Percentiles rank a stretch among this genome's conserved stretches.
Conservation (phyloP, 192 early-diverging fungal genomes). For the Polychytrium aggregatum region DNA sequence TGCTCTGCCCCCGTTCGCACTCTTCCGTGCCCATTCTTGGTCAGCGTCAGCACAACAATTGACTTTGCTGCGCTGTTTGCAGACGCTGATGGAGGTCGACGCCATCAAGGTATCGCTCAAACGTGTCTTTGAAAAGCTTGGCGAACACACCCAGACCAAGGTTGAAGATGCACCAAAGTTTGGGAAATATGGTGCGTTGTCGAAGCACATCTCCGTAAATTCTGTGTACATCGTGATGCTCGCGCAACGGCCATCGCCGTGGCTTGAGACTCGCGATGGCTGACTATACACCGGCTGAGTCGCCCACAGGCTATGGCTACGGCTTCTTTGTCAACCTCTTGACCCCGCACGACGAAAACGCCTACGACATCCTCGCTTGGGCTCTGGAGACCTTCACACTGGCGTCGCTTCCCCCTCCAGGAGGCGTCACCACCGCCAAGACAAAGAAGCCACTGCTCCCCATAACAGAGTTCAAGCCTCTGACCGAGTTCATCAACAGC, state of each 20-base stretch:
- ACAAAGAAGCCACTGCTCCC: slow-evolving; percentile 13
- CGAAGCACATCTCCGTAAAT: too few relatives aligned
- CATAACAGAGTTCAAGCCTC: slow-evolving; percentile 12
- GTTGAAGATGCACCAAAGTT: too few relatives aligned
- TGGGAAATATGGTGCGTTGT: too few relatives aligned
- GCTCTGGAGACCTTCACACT: slow-evolving; percentile 29
- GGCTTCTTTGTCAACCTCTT: slow-evolving; percentile 34
- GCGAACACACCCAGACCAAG: slow-evolving; percentile 2
- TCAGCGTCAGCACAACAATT: too few relatives aligned
- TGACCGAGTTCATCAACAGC: slow-evolving; percentile 30
- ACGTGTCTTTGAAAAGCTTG: slow-evolving; percentile 30
- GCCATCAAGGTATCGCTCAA: slow-evolving; percentile 33
- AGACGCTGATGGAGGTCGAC: slow-evolving; percentile 33
- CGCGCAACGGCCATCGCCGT: too few relatives aligned
- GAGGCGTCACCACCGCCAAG: slow-evolving; percentile 2
- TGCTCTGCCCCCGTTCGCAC: too few relatives aligned
- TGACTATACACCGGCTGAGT: neutral
- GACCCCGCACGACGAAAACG: slow-evolving; percentile 33
- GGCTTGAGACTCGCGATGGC: neutral
- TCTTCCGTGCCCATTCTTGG: too few relatives aligned
- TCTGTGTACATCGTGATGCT: too few relatives aligned
- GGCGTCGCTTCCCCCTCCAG: neutral
- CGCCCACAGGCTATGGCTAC: slow-evolving; percentile 13
- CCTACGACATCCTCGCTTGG: slow-evolving; percentile 44
- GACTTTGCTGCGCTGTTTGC: neutral